Evolutionary conservation across 2,329 filamentous ascomycete genomes (phyloP), one percentile per base, ranked within the genome.

Genomic region (Cordyceps cateniannulata): DNA sequence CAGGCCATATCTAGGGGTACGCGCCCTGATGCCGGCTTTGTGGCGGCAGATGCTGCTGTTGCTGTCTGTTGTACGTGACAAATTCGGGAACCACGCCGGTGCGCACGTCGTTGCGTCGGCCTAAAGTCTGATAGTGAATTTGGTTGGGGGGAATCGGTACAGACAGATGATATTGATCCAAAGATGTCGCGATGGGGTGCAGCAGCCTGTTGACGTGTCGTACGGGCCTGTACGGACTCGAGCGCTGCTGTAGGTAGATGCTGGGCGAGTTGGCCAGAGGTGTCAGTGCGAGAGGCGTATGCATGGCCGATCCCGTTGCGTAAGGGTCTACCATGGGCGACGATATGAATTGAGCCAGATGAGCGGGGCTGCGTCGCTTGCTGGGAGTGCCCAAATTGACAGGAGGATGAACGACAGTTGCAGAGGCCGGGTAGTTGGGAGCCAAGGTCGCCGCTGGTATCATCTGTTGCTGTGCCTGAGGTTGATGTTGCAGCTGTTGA

Each of bases 191-290:
- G 0, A 92, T 90, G 7, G 92, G 91, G 62, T 95, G 91, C 32
- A 97, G 80, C n/a, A 98, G 83, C 0, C 91, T 96, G 66, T 95
- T 92, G 62, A 97, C 91, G 63, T 91, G 85, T 58, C 93, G 89
- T 44, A 97, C 88, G 1, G 93, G 93, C 65, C 91, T 90, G 75
- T 98, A 98, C 3, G 95, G 95, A 60, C 93, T 98, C 64, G 90
- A 87, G 61, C 95, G 85, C 71, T 96, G 91, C 69, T 90, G 89
- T 42, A 97, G 80, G 74, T 96, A 96, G 69, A 91, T 85, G 12
- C 90, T 93, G 1, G 93, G 93, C 35, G 95, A 98, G 65, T 95
- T 83, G 35, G 90, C 88, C 49, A 85, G 84, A 6, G 88, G 86
- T 9, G 86, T 84, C 53, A 86, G 82, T 4, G 67, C 67, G 44